phyloP scores from a whole-genome alignment of 2,329 filamentous ascomycete genomes.

The Xylariaceae sp. region DNA sequence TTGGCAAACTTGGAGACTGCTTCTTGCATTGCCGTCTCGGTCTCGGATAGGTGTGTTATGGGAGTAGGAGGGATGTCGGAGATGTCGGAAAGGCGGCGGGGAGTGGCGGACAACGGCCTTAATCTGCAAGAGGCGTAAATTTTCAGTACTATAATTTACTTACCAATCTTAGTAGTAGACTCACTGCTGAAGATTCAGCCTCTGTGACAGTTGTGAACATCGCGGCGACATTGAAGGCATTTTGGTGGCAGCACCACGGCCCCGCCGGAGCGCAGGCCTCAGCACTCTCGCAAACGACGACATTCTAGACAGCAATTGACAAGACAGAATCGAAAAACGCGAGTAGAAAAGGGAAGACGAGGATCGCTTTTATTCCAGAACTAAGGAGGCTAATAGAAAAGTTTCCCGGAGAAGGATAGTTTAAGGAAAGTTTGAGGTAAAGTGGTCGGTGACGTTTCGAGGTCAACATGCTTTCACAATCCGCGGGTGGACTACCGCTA shows the following conservation, averaged over 20 bases:
- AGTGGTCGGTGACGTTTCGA: slow-evolving; percentile 16
- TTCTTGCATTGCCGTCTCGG: slow-evolving; percentile 87
- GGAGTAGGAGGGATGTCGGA: slow-evolving; percentile 85
- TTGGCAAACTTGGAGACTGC: slow-evolving; percentile 88
- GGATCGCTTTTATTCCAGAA: too few species aligned
- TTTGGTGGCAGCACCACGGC: slow-evolving; percentile 44
- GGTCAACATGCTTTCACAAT: not conserved
- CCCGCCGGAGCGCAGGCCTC: slow-evolving; percentile 57
- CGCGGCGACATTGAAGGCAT: slow-evolving; percentile 36
- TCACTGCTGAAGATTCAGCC: slow-evolving; percentile 41
- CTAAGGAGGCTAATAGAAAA: too few species aligned
- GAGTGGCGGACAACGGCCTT: slow-evolving; percentile 64
- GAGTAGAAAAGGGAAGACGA: slow-evolving; percentile 8
- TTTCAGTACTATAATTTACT: slow-evolving; percentile 16
- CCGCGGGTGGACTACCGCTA: too few species aligned
- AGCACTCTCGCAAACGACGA: slow-evolving; percentile 58
- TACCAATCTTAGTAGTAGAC: slow-evolving; percentile 21
- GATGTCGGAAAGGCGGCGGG: slow-evolving; percentile 67
- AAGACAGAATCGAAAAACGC: not conserved
- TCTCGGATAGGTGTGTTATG: slow-evolving; percentile 90
- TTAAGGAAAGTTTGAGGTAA: not conserved
- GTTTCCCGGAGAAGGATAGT: not conserved
- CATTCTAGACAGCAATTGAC: slow-evolving; percentile 40
- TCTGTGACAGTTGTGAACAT: slow-evolving; percentile 37
- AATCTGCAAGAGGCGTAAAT: slow-evolving; percentile 2